phyloP scores from a whole-genome alignment of 139 green algal species.

The Chlamydomonas urium region DNA sequence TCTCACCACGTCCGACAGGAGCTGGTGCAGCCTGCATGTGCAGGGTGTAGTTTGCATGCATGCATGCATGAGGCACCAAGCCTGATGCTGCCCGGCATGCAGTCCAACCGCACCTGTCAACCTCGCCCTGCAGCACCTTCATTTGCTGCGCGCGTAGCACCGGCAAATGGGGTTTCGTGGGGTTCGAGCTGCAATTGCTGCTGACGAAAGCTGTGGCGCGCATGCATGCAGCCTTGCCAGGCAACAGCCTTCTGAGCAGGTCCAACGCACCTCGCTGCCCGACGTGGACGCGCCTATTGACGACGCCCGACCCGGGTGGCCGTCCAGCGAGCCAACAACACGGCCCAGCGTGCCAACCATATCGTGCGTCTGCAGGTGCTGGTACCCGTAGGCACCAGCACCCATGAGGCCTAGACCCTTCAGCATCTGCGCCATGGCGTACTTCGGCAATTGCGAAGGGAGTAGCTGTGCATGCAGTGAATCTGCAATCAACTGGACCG shows the following conservation, averaged over 20 bases:
- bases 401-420: background rate
- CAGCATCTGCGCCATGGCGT: background rate
- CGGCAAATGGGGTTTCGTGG: background rate
- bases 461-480: too few species aligned
- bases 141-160: conserved; percentile 10
- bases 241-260: background rate
- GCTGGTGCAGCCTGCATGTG: conserved; percentile 19
- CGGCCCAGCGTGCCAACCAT: background rate
- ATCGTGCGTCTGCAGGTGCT: background rate
- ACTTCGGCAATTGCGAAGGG: too few species aligned
- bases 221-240: background rate
- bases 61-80: too few species aligned
- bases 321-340: background rate
- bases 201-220: background rate
- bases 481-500: too few species aligned
- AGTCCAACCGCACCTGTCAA: too few species aligned
- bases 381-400: conserved; percentile 11
- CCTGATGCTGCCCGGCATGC: too few species aligned
- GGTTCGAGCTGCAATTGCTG: background rate
- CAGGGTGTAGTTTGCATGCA: too few species aligned
- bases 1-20: conserved; percentile 30
- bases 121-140: conserved; percentile 29
- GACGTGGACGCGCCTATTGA: background rate
- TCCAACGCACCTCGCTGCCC: background rate
- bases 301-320: background rate